Conservation (phyloP, 2,329 filamentous ascomycete genomes). For the Xylariaceae sp. region DNA sequence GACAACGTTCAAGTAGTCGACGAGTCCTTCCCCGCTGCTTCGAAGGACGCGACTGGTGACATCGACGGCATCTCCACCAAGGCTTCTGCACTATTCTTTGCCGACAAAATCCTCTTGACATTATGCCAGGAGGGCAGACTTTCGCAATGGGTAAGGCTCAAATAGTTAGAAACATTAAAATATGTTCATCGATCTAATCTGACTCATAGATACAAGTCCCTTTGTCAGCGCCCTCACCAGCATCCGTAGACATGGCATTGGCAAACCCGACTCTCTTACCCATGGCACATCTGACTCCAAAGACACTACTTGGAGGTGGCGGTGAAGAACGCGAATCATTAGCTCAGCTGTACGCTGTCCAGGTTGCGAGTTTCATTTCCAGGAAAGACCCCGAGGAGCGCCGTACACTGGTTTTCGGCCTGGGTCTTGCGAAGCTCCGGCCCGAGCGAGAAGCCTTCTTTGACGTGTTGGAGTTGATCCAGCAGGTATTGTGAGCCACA, state of each 20-base stretch:
- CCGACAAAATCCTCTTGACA: slow-evolving; percentile 87
- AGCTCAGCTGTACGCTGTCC: slow-evolving; percentile 83
- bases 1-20: slow-evolving; percentile 38
- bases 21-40: slow-evolving; percentile 65
- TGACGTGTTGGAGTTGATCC: slow-evolving; percentile 60
- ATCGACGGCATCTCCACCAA: slow-evolving; percentile 70
- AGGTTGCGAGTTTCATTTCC: slow-evolving; percentile 77
- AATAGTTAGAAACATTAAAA: neutral
- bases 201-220: slow-evolving; percentile 68
- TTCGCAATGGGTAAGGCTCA: slow-evolving; percentile 76
- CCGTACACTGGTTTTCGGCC: slow-evolving; percentile 57
- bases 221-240: slow-evolving; percentile 63
- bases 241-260: slow-evolving; percentile 57
- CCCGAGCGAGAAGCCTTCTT: slow-evolving; percentile 56
- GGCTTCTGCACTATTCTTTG: slow-evolving; percentile 68
- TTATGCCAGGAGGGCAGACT: slow-evolving; percentile 80
- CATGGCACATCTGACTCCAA: slow-evolving; percentile 77
- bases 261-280: slow-evolving; percentile 58
- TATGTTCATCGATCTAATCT: neutral
- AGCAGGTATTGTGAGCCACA: slow-evolving; percentile 47
- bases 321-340: slow-evolving; percentile 74
- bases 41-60: slow-evolving; percentile 53
- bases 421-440: slow-evolving; percentile 52
- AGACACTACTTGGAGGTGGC: slow-evolving; percentile 80
- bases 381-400: slow-evolving; percentile 64